Evolutionary conservation across 2,329 filamentous ascomycete genomes (phyloP).

Genomic region (Raffaelea albimanens): DNA sequence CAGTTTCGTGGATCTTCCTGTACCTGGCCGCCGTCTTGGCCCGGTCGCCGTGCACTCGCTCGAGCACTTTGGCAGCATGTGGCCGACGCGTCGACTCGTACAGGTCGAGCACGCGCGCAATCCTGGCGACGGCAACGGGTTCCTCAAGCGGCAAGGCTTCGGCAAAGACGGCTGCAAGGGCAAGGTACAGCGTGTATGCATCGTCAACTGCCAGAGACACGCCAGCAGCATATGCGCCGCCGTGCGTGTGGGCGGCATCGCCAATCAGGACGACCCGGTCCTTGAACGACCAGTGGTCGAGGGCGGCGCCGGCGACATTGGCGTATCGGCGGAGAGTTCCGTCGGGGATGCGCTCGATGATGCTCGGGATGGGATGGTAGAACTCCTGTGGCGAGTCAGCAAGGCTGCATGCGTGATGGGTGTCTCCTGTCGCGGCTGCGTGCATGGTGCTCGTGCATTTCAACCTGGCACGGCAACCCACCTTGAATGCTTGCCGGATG

Average conservation of each 20-base stretch:
- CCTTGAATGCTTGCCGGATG: background rate
- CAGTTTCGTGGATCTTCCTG: background rate
- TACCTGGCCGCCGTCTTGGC: constrained; percentile 12
- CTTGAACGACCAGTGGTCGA: constrained; percentile 2
- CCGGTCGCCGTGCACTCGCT: constrained; percentile 28
- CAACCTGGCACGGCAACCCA: background rate
- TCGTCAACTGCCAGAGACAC: constrained; percentile 8
- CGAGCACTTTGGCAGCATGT: constrained; percentile 2
- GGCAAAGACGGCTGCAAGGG: constrained; percentile 3
- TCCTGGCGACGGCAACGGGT: background rate
- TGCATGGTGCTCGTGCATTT: too few species aligned
- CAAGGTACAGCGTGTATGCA: constrained; percentile 6
- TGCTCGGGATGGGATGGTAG: constrained; percentile 3
- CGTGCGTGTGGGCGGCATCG: constrained; percentile 7
- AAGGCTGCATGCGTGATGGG: too few species aligned
- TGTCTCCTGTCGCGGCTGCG: too few species aligned
- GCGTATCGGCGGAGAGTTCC: constrained; percentile 5
- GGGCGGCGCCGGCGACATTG: constrained; percentile 2
- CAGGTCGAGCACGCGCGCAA: background rate
- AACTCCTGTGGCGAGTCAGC: background rate
- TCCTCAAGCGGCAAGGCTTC: constrained; percentile 1
- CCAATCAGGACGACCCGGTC: constrained; percentile 3
- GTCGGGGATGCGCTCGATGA: constrained; percentile 6
- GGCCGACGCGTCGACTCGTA: constrained; percentile 1
- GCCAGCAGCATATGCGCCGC: constrained; percentile 6